Evolutionary conservation across 768 basidiomycete species (phyloP).

Genomic region (Auricularia sp.): DNA sequence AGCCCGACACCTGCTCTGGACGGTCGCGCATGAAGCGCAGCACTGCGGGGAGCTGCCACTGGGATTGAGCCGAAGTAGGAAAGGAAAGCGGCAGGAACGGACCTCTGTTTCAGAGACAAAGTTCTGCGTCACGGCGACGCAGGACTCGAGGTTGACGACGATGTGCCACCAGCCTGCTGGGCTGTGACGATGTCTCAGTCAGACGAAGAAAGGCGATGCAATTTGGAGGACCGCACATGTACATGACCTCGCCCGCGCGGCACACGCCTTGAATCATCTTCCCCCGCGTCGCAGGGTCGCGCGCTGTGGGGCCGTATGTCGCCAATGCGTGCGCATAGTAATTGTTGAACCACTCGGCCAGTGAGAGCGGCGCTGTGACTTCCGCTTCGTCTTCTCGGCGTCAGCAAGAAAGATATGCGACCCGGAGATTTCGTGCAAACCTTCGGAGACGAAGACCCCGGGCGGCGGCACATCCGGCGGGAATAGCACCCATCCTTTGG

Average conservation of each 20-base stretch:
- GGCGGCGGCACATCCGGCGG: slow-evolving; percentile 16
- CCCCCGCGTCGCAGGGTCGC: slow-evolving; percentile 10
- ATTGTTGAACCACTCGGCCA: slow-evolving; percentile 15
- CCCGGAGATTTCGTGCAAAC: not conserved
- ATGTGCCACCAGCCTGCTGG: slow-evolving; percentile 21
- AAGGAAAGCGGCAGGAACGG: not conserved
- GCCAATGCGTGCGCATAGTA: slow-evolving; percentile 13
- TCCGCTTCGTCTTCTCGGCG: slow-evolving; percentile 8
- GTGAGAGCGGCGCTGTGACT: slow-evolving; percentile 10
- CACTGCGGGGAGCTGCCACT: slow-evolving; percentile 11
- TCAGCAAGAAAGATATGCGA: too few relatives aligned
- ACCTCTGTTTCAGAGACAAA: slow-evolving; percentile 15
- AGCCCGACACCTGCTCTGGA: slow-evolving; percentile 17
- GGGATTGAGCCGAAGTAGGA: not conserved
- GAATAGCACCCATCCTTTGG: slow-evolving; percentile 18
- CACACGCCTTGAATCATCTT: slow-evolving; percentile 19
- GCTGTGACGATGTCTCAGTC: not conserved
- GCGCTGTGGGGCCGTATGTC: slow-evolving; percentile 13
- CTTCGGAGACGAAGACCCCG: slow-evolving; percentile 14
- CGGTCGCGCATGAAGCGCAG: slow-evolving; percentile 15
- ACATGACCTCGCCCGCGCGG: slow-evolving; percentile 15
- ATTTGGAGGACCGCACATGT: slow-evolving; percentile 8
- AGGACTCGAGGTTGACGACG: slow-evolving; percentile 17
- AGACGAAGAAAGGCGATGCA: not conserved
- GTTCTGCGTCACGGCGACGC: slow-evolving; percentile 20